phyloP scores from a whole-genome alignment of 495 filamentous ascomycete species.

The Beverwykella pulmonaria region DNA sequence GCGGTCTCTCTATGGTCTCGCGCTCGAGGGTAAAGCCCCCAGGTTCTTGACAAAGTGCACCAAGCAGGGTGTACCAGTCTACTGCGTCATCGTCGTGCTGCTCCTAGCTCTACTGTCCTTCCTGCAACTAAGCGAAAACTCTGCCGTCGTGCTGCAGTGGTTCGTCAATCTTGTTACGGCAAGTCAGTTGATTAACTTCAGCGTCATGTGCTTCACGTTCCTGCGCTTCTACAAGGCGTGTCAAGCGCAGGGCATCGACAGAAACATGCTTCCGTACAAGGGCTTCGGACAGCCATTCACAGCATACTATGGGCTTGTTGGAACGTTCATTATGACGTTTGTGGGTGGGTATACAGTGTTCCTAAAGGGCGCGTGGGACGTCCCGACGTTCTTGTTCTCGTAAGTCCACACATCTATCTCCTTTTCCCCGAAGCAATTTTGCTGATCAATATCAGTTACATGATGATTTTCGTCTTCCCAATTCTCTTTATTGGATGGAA shows the following conservation, averaged over 20 bases:
- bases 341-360: slow-evolving; percentile 78
- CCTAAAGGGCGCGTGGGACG: slow-evolving; percentile 68
- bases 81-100: slow-evolving; percentile 64
- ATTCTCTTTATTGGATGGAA: slow-evolving; percentile 73
- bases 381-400: slow-evolving; percentile 76
- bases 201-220: slow-evolving; percentile 70
- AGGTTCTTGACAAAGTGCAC: slow-evolving; percentile 53
- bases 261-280: slow-evolving; percentile 66
- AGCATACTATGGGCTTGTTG: slow-evolving; percentile 66
- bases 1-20: slow-evolving; percentile 43
- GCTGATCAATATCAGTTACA: slow-evolving; percentile 47
- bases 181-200: slow-evolving; percentile 77
- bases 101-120: slow-evolving; percentile 68
- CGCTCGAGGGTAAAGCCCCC: slow-evolving; percentile 45
- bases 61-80: slow-evolving; percentile 56
- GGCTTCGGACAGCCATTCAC: slow-evolving; percentile 68
- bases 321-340: slow-evolving; percentile 70
- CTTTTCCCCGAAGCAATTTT: not conserved
- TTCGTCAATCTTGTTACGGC: slow-evolving; percentile 71
- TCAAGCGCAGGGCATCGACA: slow-evolving; percentile 67
- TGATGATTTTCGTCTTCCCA: slow-evolving; percentile 68
- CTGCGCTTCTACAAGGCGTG: slow-evolving; percentile 71
- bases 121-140: slow-evolving; percentile 68
- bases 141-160: slow-evolving; percentile 72
- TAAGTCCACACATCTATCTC: slow-evolving; percentile 45